Conservation (phyloP, 2,329 filamentous ascomycete species). For the Cercospora sp. region DNA sequence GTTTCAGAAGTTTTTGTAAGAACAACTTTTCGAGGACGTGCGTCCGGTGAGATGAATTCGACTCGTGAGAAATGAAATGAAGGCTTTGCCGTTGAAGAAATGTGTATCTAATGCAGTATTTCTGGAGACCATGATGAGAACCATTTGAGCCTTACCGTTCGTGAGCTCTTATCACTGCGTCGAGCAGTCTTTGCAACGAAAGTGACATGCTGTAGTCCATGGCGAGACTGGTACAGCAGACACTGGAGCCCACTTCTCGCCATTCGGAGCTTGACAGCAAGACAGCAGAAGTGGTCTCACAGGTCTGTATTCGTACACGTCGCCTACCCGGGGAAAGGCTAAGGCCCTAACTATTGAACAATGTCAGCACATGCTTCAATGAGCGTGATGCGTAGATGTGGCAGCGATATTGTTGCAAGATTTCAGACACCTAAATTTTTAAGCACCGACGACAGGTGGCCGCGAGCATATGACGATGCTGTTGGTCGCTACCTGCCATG, state of each 20-base stretch:
- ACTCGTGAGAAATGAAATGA: neutral
- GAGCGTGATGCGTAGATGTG: neutral
- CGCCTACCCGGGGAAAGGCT: neutral
- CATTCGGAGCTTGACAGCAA: neutral
- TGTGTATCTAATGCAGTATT: neutral
- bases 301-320: too few relatives aligned
- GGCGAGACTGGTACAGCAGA: neutral
- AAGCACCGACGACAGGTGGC: constrained; percentile 49
- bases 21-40: neutral
- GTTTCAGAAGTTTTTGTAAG: neutral
- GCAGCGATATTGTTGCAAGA: neutral
- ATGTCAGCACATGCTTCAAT: neutral
- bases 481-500: constrained; percentile 41
- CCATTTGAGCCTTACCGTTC: neutral
- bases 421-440: constrained; percentile 41
- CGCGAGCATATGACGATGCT: constrained; percentile 48
- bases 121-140: neutral
- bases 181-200: neutral
- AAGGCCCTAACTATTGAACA: neutral
- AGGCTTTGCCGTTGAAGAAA: neutral
- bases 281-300: too few relatives aligned
- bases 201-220: neutral
- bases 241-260: neutral
- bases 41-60: neutral
- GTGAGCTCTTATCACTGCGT: neutral